Evolutionary conservation across 2,329 filamentous ascomycete species (phyloP).

Genomic region (Phaeomoniella chlamydospora): DNA sequence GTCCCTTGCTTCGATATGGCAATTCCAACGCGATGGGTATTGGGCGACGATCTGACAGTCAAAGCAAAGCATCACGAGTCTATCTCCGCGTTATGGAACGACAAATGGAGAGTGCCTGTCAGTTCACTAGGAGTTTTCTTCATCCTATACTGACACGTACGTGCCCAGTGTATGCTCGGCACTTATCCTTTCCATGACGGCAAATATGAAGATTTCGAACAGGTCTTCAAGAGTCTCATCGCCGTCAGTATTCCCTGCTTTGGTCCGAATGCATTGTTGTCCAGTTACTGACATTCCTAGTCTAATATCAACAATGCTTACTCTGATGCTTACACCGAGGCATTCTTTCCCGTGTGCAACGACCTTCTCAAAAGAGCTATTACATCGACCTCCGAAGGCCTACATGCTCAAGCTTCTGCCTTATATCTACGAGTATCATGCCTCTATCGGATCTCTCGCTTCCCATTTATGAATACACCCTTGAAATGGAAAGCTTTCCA

Average conservation of each 20-base stretch:
- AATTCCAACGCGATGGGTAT: background rate
- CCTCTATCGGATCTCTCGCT: conserved; percentile 57
- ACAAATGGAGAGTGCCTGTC: conserved; percentile 58
- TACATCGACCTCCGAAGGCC: conserved; percentile 29
- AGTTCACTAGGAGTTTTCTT: conserved; percentile 12
- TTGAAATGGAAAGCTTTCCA: conserved; percentile 50
- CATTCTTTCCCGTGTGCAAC: conserved; percentile 47
- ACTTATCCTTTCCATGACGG: conserved; percentile 67
- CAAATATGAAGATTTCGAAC: conserved; percentile 51
- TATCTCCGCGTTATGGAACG: conserved; percentile 55
- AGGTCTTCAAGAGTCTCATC: conserved; percentile 49
- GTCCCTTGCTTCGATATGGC: background rate
- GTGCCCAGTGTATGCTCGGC: conserved; percentile 36
- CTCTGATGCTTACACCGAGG: conserved; percentile 47
- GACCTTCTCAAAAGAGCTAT: conserved; percentile 39
- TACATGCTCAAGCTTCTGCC: conserved; percentile 38
- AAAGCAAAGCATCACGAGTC: conserved; percentile 40
- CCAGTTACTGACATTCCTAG: conserved; percentile 11
- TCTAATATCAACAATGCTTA: conserved; percentile 51
- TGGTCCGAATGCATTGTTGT: background rate
- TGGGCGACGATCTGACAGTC: conserved; percentile 29
- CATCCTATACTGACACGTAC: too few species aligned
- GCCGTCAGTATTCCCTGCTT: conserved; percentile 20
- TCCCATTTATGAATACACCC: conserved; percentile 31
- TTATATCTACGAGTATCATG: conserved; percentile 59